Conservation (phyloP, 202 grass and related monocot genomes). For the Zizania palustris region DNA sequence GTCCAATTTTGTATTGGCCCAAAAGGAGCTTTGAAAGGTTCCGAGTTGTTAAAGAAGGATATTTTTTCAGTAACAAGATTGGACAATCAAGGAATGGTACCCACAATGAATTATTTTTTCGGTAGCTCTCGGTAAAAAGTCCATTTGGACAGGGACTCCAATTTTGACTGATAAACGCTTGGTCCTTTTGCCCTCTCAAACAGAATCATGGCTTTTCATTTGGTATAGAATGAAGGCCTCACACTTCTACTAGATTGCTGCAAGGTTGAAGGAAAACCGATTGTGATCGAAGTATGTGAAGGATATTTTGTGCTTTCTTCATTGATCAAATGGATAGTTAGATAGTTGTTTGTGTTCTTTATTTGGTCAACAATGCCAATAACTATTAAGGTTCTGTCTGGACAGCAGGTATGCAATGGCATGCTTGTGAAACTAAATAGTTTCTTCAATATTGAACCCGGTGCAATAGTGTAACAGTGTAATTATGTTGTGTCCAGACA, state of each 20-base stretch:
- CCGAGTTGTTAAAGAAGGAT: background rate
- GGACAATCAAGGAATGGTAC: constrained; percentile 1
- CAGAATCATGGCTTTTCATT: constrained; percentile 88
- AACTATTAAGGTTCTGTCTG: constrained; percentile 9
- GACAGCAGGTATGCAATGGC: constrained; percentile 27
- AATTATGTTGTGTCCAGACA: constrained; percentile 8
- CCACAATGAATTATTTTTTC: constrained; percentile 7
- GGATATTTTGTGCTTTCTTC: constrained; percentile 41
- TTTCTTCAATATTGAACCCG: constrained; percentile 33
- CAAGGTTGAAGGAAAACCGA: constrained; percentile 60
- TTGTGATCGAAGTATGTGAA: constrained; percentile 55
- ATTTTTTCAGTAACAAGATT: background rate
- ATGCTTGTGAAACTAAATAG: constrained; percentile 33
- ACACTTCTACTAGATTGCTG: constrained; percentile 51
- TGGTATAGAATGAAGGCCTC: constrained; percentile 66
- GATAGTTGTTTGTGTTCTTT: constrained; percentile 29
- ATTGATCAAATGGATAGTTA: constrained; percentile 34
- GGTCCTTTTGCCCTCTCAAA: constrained; percentile 58
- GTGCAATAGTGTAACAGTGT: background rate
- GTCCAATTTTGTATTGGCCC: background rate
- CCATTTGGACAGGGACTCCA: constrained; percentile 40
- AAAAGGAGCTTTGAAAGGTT: background rate
- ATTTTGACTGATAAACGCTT: constrained; percentile 45
- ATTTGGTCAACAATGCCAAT: constrained; percentile 7
- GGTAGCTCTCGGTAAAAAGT: constrained; percentile 23